Base-by-base conservation (phyloP, 2,329 filamentous ascomycete species). In the Talaromyces sp. region DNA sequence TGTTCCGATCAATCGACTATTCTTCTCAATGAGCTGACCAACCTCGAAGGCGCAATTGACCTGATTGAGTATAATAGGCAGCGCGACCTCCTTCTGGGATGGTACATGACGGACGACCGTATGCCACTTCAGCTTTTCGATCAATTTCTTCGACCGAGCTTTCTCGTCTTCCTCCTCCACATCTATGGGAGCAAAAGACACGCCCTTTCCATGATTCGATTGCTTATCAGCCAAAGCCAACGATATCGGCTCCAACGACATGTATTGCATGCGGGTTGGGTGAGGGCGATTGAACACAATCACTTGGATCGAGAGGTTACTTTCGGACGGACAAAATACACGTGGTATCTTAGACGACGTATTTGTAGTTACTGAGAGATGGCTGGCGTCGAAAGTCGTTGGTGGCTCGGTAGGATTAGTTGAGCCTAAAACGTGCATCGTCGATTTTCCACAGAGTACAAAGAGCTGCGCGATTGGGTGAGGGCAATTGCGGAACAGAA, bases 21-120 rank as follows among this genome's bases (percentile, higher is more conserved):
- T 99, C 72, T 90, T 93, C 69, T 96, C 92, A 68, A 99, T 81
- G 42, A 96, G 81, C 68, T 87, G 84, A 66, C 95, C 89, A 63
- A 99, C 83, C 75, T 99, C 96, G 80, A 88, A 92, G 0, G 93
- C 92, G 83, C 95, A 99, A 72, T 99, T 99, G 73, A 98, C 89
- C 77, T 98, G 93, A 69, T 93, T 92, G 67, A 97, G 85, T 63
- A 98, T 93, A 62, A 86, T 86, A 4, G 88, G 84, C 33, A 99
- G 80, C 1, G 90, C 89, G 65, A 86, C 84, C 74, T 99, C 95
- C 70, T 96, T 93, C 64, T 88, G 85, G 1, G 93, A 95, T 2
- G 88, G 86, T 2, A 85, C 79, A 71, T 90, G 90, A 67, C 87
- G 87, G 60, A 90, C 81, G 4, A 99, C 92, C 1, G 90, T 93